Base-by-base conservation (phyloP, 768 basidiomycete species). In the Lyophyllum semitale region DNA sequence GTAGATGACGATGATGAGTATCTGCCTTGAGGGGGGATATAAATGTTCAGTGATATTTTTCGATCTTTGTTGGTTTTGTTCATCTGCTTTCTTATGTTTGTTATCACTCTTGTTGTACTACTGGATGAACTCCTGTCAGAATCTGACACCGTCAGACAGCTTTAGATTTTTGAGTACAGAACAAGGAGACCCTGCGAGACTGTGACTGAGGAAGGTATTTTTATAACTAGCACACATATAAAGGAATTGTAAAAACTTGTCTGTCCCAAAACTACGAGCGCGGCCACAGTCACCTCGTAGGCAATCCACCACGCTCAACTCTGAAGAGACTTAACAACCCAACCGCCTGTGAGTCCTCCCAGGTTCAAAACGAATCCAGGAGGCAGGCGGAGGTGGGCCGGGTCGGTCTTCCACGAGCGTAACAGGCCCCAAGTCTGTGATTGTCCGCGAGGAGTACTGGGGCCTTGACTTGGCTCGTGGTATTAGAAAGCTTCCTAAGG, bases 381-480 rank as follows among this genome's bases (percentile, higher is more conserved):
- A 71, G 77, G 85, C 79, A 76, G 70, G 68, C 68, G 66, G 59
- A 63, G 25, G 59, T 63, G 63, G 55, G 70, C 64, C 69, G 63
- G 58, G 56, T 84, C 56, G 57, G 73, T 87, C 59, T 87, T 82
- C 85, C 85, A 87, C 78, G 73, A 83, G 81, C 84, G 84, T 87
- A 87, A 87, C 85, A 86, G 81, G 75, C 79, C 77, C 79, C 72
- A 65, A 76, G 71, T 72, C 72, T 82, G 54, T 58, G 43, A 41
- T 27, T 30, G 33, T 61, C 59, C 62, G 62, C 35, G 64, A 64
- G 46, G 35, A 66, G 60, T 67, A 74, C 76, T 74, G 72, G 76
- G 73, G 77, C 80, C 85, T 86, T 87, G 85, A 87, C 85, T 82
- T 73, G 77, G 83, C 80, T 75, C 76, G 73, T 82, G 80, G 80